Percentiles rank a stretch among this genome's conserved stretches.
phyloP scores from a whole-genome alignment of 441 rosid species.

The Erodium trifolium region DNA sequence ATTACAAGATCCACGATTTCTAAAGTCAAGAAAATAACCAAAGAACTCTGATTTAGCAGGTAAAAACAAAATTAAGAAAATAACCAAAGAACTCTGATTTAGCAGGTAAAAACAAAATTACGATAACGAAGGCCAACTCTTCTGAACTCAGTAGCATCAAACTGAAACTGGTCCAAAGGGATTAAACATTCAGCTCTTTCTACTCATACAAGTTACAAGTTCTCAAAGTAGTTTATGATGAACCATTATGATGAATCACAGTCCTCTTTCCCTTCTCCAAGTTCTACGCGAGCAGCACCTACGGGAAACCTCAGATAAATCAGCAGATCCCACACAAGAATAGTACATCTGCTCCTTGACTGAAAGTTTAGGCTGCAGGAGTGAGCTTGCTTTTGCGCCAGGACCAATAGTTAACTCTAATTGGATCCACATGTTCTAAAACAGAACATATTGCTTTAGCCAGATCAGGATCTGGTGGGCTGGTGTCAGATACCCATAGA shows the following conservation, averaged over 20 bases:
- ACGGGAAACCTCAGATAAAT: not conserved
- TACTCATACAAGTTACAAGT: not conserved
- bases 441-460: slow-evolving; percentile 49
- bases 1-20: not conserved
- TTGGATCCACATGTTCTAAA: slow-evolving; percentile 52
- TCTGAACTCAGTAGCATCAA: not conserved
- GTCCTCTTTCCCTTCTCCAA: too few species aligned
- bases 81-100: not conserved
- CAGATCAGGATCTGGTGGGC: slow-evolving; percentile 32
- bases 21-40: not conserved
- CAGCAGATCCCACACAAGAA: not conserved
- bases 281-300: not conserved
- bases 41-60: not conserved
- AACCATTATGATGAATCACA: too few species aligned
- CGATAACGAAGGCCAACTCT: not conserved
- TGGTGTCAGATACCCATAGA: slow-evolving; percentile 34
- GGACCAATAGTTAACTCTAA: slow-evolving; percentile 71
- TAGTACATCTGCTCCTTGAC: not conserved
- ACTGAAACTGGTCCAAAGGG: not conserved
- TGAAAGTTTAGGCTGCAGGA: slow-evolving; percentile 8
- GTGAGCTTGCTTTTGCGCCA: slow-evolving; percentile 68
- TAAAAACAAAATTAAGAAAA: not conserved
- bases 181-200: not conserved
- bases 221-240: too few species aligned
- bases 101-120: not conserved